Percentiles rank a stretch among this genome's conserved stretches.
Conservation (phyloP, 2,329 filamentous ascomycete species). For the Gyromitra esculenta region DNA sequence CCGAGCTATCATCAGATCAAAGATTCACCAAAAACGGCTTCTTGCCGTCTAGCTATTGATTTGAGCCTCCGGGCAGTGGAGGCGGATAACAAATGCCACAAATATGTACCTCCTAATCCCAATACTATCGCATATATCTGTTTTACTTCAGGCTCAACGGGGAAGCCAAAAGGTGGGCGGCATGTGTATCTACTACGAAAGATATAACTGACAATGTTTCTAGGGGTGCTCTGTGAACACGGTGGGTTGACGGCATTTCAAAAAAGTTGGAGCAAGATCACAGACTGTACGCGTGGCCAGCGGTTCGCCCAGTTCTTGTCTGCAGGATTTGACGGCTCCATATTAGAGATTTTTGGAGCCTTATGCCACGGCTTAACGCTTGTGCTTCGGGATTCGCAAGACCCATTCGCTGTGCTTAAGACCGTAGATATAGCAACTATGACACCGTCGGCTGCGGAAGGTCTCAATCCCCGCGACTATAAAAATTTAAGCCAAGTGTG, state of each 20-base stretch:
- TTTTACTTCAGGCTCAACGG: slow-evolving; percentile 3
- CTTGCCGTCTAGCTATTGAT: not conserved
- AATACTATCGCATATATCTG: slow-evolving; percentile 10
- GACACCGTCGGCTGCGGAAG: not conserved
- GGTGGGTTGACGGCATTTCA: not conserved
- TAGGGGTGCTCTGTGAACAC: slow-evolving; percentile 5
- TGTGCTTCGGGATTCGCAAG: not conserved
- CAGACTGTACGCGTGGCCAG: not conserved
- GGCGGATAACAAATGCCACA: not conserved
- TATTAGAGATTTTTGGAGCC: slow-evolving; percentile 2
- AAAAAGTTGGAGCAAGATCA: not conserved
- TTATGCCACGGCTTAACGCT: slow-evolving; percentile 4
- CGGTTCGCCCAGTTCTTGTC: slow-evolving; percentile 8
- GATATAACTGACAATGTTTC: not conserved
- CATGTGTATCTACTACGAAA: not conserved
- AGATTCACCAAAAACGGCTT: not conserved
- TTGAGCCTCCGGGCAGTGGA: not conserved
- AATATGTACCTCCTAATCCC: not conserved
- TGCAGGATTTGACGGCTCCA: slow-evolving; percentile 1
- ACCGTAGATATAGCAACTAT: not conserved
- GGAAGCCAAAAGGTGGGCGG: slow-evolving; percentile 2
- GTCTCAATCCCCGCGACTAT: not conserved
- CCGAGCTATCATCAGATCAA: not conserved
- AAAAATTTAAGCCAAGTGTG: not conserved
- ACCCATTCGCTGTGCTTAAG: slow-evolving; percentile 7